Conservation (phyloP, 305 asterid genomes). For the Salvia sclarea region DNA sequence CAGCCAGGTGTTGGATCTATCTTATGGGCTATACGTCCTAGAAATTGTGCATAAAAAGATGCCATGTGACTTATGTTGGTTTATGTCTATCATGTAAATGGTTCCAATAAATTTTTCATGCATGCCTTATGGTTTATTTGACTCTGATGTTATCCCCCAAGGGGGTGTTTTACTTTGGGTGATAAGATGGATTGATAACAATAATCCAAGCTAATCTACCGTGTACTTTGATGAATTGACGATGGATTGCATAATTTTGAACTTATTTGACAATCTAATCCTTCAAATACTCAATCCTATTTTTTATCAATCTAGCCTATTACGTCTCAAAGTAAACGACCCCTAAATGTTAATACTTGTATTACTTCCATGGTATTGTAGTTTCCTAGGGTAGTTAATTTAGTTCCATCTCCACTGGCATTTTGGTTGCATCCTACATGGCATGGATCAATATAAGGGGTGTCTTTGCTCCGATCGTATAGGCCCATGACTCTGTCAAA, state of each 20-base stretch:
- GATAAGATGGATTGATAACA: no score
- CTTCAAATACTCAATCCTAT: no score
- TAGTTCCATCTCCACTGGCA: conserved; percentile 11
- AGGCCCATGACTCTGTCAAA: conserved; percentile 14
- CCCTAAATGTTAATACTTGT: conserved; percentile 15
- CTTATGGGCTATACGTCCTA: conserved; percentile 23
- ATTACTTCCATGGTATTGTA: conserved; percentile 14
- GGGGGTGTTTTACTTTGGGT: no score
- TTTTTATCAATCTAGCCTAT: no score
- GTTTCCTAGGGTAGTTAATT: conserved; percentile 17
- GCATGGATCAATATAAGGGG: neutral
- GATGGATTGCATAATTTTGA: no score
- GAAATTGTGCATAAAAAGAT: conserved; percentile 18
- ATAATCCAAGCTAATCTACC: no score
- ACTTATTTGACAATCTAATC: no score
- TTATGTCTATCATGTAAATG: conserved; percentile 2
- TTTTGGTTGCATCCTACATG: conserved; percentile 25
- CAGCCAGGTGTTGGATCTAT: neutral
- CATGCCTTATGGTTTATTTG: conserved; percentile 6
- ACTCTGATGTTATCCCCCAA: neutral
- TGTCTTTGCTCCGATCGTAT: conserved; percentile 6
- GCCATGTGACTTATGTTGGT: conserved; percentile 12
- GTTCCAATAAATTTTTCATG: conserved; percentile 7
- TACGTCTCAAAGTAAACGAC: no score
- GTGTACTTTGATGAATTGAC: no score